Evolutionary conservation across 2,329 filamentous ascomycete genomes (phyloP).

Genomic region (Stenocarpella maydis): DNA sequence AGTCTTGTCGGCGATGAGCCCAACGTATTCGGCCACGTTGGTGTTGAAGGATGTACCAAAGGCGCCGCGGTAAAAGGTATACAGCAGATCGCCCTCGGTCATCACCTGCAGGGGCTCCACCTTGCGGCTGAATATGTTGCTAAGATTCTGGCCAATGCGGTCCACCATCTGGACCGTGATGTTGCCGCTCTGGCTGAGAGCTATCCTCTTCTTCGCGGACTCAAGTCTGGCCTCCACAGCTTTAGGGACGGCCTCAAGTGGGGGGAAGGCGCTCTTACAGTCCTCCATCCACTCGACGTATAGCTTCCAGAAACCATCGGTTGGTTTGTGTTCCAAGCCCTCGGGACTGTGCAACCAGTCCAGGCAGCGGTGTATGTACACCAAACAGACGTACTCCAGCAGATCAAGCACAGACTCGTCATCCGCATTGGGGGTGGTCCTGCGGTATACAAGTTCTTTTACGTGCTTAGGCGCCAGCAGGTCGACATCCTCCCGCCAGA

Average conservation of each 20-base stretch:
- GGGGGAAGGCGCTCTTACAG: background rate
- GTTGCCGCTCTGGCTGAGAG: background rate
- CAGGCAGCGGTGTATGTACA: slow-evolving; percentile 11
- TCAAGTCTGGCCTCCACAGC: background rate
- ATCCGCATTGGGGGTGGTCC: slow-evolving; percentile 23
- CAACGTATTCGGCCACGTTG: slow-evolving; percentile 19
- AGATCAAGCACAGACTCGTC: slow-evolving; percentile 17
- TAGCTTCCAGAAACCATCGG: slow-evolving; percentile 19
- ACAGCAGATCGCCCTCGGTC: slow-evolving; percentile 16
- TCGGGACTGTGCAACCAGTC: slow-evolving; percentile 12
- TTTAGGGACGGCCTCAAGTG: background rate
- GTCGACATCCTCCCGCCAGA: slow-evolving; percentile 25
- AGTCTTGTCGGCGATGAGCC: slow-evolving; percentile 37
- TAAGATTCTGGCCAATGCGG: background rate
- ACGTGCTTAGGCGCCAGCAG: background rate
- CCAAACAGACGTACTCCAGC: slow-evolving; percentile 25
- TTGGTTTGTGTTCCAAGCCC: background rate
- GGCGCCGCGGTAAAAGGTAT: slow-evolving; percentile 1
- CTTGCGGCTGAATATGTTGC: slow-evolving; percentile 4
- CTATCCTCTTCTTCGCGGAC: background rate
- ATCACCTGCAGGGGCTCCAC: slow-evolving; percentile 9
- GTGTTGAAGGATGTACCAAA: slow-evolving; percentile 15
- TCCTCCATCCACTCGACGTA: slow-evolving; percentile 23
- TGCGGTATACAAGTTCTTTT: slow-evolving; percentile 18
- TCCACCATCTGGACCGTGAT: slow-evolving; percentile 19